phyloP scores from a whole-genome alignment of 1,139 yeast species.

The Geotrichum klebahnii region DNA sequence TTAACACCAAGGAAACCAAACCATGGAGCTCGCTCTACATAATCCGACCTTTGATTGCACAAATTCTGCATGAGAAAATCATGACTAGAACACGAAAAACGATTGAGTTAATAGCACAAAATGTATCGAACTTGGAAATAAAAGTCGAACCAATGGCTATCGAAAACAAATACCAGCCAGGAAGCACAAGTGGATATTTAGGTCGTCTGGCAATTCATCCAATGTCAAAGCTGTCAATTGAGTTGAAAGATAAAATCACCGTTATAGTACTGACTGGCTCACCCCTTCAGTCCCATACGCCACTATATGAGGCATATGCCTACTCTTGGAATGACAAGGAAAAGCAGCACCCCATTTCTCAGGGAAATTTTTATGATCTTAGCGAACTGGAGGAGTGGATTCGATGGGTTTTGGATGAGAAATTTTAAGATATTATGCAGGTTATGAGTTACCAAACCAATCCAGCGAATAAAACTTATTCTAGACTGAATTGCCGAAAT shows the following conservation, averaged over 20 bases:
- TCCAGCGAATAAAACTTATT: too few species aligned
- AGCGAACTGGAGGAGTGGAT: conserved; percentile 63
- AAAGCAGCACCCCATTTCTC: conserved; percentile 38
- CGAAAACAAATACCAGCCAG: not conserved
- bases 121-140: conserved; percentile 20
- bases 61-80: conserved; percentile 58
- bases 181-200: not conserved
- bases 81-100: conserved; percentile 46
- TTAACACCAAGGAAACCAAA: conserved; percentile 30
- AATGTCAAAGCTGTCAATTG: conserved; percentile 26
- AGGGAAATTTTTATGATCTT: conserved; percentile 50
- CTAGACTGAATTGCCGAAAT: not conserved
- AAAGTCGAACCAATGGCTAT: conserved; percentile 2
- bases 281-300: conserved; percentile 34
- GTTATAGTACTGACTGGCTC: conserved; percentile 32
- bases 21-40: conserved; percentile 49
- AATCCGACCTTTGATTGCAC: conserved; percentile 65
- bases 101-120: conserved; percentile 42
- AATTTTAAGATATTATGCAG: not conserved
- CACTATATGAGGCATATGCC: conserved; percentile 37
- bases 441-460: too few species aligned
- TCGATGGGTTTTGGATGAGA: conserved; percentile 47
- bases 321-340: conserved; percentile 35
- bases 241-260: conserved; percentile 18
- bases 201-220: conserved; percentile 35